phyloP scores from a whole-genome alignment of 495 filamentous ascomycete genomes.

The Podospora bellae-mahoneyi region DNA sequence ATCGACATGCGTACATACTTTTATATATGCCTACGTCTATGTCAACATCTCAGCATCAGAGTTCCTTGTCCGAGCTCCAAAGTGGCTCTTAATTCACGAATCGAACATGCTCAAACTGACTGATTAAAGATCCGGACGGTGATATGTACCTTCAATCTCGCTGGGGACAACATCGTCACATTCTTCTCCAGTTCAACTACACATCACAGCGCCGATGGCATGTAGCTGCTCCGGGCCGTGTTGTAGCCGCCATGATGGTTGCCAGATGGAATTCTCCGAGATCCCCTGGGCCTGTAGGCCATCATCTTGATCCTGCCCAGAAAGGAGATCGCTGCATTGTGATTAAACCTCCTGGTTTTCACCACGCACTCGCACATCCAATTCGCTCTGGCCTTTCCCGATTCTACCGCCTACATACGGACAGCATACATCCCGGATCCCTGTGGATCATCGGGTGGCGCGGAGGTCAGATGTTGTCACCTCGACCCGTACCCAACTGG shows the following conservation, averaged over 20 bases:
- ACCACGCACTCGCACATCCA: neutral
- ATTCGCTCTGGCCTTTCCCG: constrained; percentile 2
- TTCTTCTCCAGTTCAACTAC: neutral
- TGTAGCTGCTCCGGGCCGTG: neutral
- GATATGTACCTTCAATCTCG: too few relatives aligned
- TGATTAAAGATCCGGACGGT: too few relatives aligned
- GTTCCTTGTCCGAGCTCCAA: neutral
- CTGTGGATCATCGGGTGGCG: constrained; percentile 6
- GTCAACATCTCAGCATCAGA: neutral
- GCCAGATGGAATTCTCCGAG: neutral
- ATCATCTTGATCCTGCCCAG: neutral
- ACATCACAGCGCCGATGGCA: neutral
- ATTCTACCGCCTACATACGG: constrained; percentile 17
- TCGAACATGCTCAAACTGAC: too few relatives aligned
- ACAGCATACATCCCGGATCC: constrained; percentile 10
- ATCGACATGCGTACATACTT: constrained; percentile 7
- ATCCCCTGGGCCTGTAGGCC: neutral
- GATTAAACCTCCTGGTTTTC: neutral
- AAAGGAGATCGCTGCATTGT: constrained; percentile 9
- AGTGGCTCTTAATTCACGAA: neutral
- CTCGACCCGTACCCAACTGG: neutral
- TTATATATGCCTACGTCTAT: neutral
- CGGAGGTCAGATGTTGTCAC: constrained; percentile 6
- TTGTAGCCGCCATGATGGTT: neutral
- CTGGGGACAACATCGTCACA: neutral